Base-by-base conservation (phyloP, 495 filamentous ascomycete genomes). In the Pyrenula aspistea region DNA sequence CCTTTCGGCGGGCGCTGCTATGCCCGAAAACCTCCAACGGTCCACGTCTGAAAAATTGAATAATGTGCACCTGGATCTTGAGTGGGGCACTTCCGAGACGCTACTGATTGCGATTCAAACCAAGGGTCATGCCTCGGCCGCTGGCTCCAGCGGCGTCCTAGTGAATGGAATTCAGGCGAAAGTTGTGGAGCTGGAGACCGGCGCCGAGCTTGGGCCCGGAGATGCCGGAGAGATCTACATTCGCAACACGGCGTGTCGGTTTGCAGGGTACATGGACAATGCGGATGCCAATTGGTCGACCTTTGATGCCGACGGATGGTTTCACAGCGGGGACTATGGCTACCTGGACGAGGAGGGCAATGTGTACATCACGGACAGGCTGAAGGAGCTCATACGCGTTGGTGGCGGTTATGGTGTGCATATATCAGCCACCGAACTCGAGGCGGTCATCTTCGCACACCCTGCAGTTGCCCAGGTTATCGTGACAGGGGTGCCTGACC, bases 191-290 rank as follows among this genome's bases (percentile, higher is more conserved):
- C 47, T 57, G 11, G 59, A 60, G 50, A 63, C 56, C 0, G 63
- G 61, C 49, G 25, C 22, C 1, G 63, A 65, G 15, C 56, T 63
- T 12, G 58, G 55, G 2, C 48, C 49, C 4, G 42, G 54, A 24
- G 54, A 63, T 47, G 42, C 53, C 11, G 63, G 63, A 12, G 63
- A 65, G 56, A 62, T 65, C 24, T 55, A 63, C 2, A 59, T 65
- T 2, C 61, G 63, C 19, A 65, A 63, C 49, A 22, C 24, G 2
- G 54, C 61, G 8, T 51, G 51, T 24, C 58, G 59, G 2, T 65
- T 63, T 49, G 42, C 42, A 36, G 79, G 85, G 0, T 90, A 90
- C 66, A 78, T 81, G 70, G 68, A 68, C 21, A 85, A 81, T 57
- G 68, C 71, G 0, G 67, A 77, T 52, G 84, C 82, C 2, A 87